phyloP scores from a whole-genome alignment of 345 rosid genomes.

The Erucastrum elatum region DNA sequence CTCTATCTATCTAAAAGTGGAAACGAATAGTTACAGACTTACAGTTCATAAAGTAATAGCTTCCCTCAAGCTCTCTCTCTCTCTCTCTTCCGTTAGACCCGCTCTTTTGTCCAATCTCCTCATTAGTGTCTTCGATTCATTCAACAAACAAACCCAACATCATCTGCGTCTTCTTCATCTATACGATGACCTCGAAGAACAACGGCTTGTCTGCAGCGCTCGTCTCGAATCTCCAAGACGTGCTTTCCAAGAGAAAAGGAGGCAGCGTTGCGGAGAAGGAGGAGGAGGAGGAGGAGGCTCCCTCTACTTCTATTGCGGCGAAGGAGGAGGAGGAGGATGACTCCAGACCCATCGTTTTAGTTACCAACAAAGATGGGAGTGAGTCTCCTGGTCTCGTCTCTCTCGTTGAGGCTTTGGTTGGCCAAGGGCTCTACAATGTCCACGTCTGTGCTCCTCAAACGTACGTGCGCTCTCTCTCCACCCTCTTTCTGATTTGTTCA shows the following conservation, averaged over 20 bases:
- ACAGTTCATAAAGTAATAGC: conserved; percentile 41
- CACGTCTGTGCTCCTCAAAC: conserved; percentile 93
- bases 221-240: conserved; percentile 84
- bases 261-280: conserved; percentile 46
- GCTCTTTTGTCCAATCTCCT: conserved; percentile 30
- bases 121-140: conserved; percentile 38
- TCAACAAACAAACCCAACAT: conserved; percentile 20
- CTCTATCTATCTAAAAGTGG: not conserved
- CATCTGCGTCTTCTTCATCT: conserved; percentile 7
- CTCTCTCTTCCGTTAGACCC: conserved; percentile 36
- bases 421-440: conserved; percentile 70
- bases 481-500: not conserved
- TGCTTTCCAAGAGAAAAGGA: conserved; percentile 58
- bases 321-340: conserved; percentile 40
- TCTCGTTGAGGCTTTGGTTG: conserved; percentile 89
- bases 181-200: conserved; percentile 48
- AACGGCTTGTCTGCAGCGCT: conserved; percentile 73
- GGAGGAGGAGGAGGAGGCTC: conserved; percentile 39
- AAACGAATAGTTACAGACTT: conserved; percentile 35
- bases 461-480: conserved; percentile 59
- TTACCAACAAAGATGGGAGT: conserved; percentile 88
- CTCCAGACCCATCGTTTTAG: conserved; percentile 76
- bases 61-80: conserved; percentile 32
- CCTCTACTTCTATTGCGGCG: conserved; percentile 48
- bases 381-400: conserved; percentile 83